Base-by-base conservation (phyloP, 306 rosid genomes). In the Vicia sativa region DNA sequence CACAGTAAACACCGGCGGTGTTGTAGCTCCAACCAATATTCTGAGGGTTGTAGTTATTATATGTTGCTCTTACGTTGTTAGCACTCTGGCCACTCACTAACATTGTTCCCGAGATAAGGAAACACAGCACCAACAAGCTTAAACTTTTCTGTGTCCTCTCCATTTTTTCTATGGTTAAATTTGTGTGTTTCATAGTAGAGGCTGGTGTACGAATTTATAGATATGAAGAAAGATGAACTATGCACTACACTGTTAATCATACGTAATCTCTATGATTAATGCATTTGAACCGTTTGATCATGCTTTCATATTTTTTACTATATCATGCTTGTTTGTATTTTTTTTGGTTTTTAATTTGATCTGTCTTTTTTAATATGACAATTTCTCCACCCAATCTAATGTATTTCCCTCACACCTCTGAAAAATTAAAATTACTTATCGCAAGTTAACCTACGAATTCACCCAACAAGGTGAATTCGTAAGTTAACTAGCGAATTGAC, bases 51-150 rank as follows among this genome's bases (percentile, higher is more conserved):
- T 87, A 90, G 1, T 59, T 11, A 64, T 87, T 71, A 42, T 85
- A 87, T 1, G 95, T 90, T 3, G 96, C 83, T 59, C 86, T 76
- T 34, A 89, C 89, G 48, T 83, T 85, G 0, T 41, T 59, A 4
- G 80, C 81, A 34, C 77, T 75, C 48, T 78, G 78, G 9, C 73
- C 74, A 2, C 64, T 31, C 34, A 6, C 85, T 48, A 12, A 34
- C 53, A 1, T 39, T 13, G 7, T 4, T 29, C 35, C 35, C 9
- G 6, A 1, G 2, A 42, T 6, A n/a, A 74, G n/a, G 2, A 66
- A 74, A 65, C 31, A 60, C 57, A 18, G 43, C n/a, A 50, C 58
- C 35, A 42, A 11, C 42, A 62, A 4, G 11, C 71, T 76, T 31
- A 76, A 50, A 0, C 13, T 15, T 9, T n/a, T 74, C 5, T 23